Base-by-base conservation (phyloP, 257 asterid species). In the Galeopsis tetrahit region DNA sequence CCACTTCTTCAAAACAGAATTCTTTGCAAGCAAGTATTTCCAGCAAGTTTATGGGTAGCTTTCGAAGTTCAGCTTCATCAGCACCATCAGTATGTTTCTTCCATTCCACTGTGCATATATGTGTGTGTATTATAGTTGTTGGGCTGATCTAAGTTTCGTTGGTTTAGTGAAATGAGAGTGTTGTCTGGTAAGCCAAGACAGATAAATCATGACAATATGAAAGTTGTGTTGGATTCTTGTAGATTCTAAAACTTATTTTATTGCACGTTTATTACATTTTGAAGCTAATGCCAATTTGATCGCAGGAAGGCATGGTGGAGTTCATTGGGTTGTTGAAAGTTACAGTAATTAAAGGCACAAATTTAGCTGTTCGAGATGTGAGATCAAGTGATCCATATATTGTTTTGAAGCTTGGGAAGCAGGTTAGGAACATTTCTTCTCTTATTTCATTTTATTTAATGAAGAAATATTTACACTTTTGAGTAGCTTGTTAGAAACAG, bases 351-450 rank as follows among this genome's bases (percentile, higher is more conserved):
- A 87, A 78, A 82, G 99, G 99, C 71, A 78, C 88, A 56, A 88
- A 95, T 75, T 79, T 95, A 84, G 99, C 98, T 42, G 74, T 92
- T 66, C 90, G 99, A 55, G 99, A 95, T 79, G 85, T 92, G 96
- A 80, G 88, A 58, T 83, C 99, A 10, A 95, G 99, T 71, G 99
- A 95, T 84, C 99, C 99, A 9, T 95, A 95, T 69, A 96, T 92
- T 65, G 89, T 95, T 73, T 60, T 92, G 82, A 82, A 69, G 58
- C 95, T 95, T 51, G 99, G 99, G 49, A 83, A 86, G 69, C 99
- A 92, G 96, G 99, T 92, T 74, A 64, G 78, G 75, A 15, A 1
- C 49, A 55, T 15, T 62, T 57, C 3, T 13, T 34, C 44, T 56
- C n/a, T 13, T 6, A 15, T 44, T 46, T 44, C 13, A 3, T 4